Evolutionary conservation across 106 monocot species (phyloP).

Genomic region (Dendrobium nobile): DNA sequence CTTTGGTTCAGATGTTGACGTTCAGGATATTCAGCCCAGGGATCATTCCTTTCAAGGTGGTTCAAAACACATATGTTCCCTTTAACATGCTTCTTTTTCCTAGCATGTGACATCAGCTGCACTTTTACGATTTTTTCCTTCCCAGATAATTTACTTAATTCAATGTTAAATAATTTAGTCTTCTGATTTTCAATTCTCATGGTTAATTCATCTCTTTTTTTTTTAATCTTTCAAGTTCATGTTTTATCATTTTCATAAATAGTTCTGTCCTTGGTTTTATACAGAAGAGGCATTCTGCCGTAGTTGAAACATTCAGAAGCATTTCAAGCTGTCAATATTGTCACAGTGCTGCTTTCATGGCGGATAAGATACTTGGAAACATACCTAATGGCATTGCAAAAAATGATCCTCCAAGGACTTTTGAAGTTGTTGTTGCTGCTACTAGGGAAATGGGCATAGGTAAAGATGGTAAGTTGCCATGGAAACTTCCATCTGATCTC

Average conservation of each 20-base stretch:
- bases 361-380: conserved; percentile 11
- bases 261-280: background rate
- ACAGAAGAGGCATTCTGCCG: background rate
- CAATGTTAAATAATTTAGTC: background rate
- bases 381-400: conserved; percentile 26
- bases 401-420: conserved; percentile 39
- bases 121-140: background rate
- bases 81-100: background rate
- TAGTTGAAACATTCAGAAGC: conserved; percentile 3
- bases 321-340: conserved; percentile 2
- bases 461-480: conserved; percentile 77
- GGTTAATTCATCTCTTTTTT: background rate
- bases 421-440: conserved; percentile 88
- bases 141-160: background rate
- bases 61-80: background rate
- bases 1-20: conserved; percentile 3
- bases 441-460: conserved; percentile 85
- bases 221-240: background rate
- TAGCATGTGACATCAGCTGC: background rate
- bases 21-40: background rate
- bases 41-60: conserved; percentile 4
- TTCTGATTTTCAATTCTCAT: background rate
- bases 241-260: background rate
- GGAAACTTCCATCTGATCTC: conserved; percentile 66
- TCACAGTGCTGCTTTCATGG: conserved; percentile 17